A percentile compares a stretch with the other conserved stretches of the same genome.
These are phyloP conservation scores for Chenopodium berlandieri DNA, from an alignment of 148 eudicot species.

Conservation along the genomic window DNA sequence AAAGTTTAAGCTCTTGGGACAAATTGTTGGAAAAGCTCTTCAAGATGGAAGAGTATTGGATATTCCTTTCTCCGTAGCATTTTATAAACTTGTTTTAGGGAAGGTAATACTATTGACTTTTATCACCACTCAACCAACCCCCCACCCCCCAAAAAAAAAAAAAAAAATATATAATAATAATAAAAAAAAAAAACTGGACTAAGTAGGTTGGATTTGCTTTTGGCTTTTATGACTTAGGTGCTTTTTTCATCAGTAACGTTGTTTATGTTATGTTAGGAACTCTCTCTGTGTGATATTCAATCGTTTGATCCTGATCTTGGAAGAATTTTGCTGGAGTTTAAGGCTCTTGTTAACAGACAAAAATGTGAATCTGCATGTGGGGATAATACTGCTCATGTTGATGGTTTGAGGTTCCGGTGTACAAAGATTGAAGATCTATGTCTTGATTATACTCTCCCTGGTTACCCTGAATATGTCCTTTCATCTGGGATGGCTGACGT, in stretches of 20 bases:
- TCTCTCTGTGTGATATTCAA: constrained; percentile 71
- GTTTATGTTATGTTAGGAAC: constrained; percentile 52
- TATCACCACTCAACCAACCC: background rate
- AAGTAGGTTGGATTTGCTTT: constrained; percentile 5
- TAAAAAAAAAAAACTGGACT: background rate
- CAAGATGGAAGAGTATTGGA: constrained; percentile 95
- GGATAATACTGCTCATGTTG: constrained; percentile 25
- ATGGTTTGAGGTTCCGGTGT: constrained; percentile 45
- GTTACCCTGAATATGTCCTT: constrained; percentile 77
- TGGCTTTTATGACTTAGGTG: background rate
- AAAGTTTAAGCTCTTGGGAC: constrained; percentile 73
- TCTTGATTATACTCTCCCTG: constrained; percentile 90
- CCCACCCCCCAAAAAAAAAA: too few species aligned
- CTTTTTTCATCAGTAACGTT: background rate
- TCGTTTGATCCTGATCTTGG: constrained; percentile 86
- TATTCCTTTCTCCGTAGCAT: constrained; percentile 84
- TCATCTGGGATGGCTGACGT: constrained; percentile 40
- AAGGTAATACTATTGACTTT: constrained; percentile 46
- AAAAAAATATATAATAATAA: too few species aligned
- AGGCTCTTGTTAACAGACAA: constrained; percentile 70
- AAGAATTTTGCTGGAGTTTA: constrained; percentile 67
- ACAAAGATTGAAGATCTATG: constrained; percentile 74
- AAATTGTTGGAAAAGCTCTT: constrained; percentile 78
- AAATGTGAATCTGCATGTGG: constrained; percentile 35
- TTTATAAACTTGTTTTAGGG: constrained; percentile 84